Base-by-base conservation (phyloP, 257 asterid species). In the Solanum lycopersicoides region DNA sequence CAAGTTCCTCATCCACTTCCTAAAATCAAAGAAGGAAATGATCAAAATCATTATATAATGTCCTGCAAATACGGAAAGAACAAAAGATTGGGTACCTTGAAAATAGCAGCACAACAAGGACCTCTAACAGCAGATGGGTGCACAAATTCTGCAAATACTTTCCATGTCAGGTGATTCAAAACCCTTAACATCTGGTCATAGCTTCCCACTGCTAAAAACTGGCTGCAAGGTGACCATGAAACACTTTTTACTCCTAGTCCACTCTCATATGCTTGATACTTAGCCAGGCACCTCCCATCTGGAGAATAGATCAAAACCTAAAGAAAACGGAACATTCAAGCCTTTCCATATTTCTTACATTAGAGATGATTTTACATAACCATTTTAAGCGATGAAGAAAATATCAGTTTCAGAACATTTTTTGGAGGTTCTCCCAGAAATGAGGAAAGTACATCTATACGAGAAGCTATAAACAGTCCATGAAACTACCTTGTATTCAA, bases 91-190 rank as follows among this genome's bases (percentile, higher is more conserved):
- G 44, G 25, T 87, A 95, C 99, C 98, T 95, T 96, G 92, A 96
- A 97, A 90, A 96, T 92, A 86, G 97, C 97, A 88, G 99, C 99
- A 86, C 92, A 91, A 93, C 99, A 97, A 86, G 99, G 99, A 83
- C 96, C 94, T 73, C 99, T 98, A 56, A 97, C 93, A 11, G 91
- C 91, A 30, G 98, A 92, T 65, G 93, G 94, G 90, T 97, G 99
- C 32, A 90, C 91, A 89, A 97, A 97, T 92, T 97, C 99, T 71
- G 99, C 99, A 92, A 97, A 97, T 35, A 97, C 99, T 92, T 96
- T 97, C 99, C 99, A 97, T 7, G 99, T 97, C 94, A 97, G 93
- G 94, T 97, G 99, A 95, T 92, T 96, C 91, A 97, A 87, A 91
- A 97, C 97, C 90, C 99, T 92, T 91, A 97, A 90, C 98, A 95